These are phyloP conservation scores for Farysia itapuensis DNA, from an alignment of 1,284 basidiomycete genomes.

Conservation along the genomic window DNA sequence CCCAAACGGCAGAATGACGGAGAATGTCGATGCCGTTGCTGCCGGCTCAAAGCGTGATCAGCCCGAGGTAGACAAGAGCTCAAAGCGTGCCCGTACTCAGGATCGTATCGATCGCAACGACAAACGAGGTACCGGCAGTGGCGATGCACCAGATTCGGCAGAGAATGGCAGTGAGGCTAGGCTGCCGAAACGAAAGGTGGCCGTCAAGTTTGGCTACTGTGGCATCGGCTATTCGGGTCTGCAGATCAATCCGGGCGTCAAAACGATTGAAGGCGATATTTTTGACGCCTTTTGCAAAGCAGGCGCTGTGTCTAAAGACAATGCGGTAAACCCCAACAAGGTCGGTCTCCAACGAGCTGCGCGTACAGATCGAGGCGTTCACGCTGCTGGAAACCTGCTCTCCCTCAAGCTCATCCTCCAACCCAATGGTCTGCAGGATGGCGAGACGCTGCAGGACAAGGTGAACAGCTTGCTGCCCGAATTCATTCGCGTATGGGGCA, in stretches of 20 bases:
- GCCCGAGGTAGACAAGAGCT: no score
- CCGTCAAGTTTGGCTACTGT: constrained; percentile 65
- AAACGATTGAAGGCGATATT: constrained; percentile 87
- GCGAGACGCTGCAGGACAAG: constrained; percentile 66
- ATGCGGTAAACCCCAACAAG: constrained; percentile 86
- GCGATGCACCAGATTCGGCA: not conserved
- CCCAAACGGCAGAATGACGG: no score
- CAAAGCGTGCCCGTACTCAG: no score
- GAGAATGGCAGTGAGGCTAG: constrained; percentile 16
- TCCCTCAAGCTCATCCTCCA: constrained; percentile 58
- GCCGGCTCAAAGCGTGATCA: constrained; percentile 4
- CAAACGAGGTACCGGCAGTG: constrained; percentile 12
- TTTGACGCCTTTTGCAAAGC: constrained; percentile 85
- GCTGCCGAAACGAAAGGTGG: constrained; percentile 66
- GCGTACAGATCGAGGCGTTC: constrained; percentile 94
- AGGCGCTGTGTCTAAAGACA: constrained; percentile 88
- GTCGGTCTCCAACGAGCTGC: constrained; percentile 85
- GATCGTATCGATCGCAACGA: no score
- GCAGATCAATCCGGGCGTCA: constrained; percentile 74
- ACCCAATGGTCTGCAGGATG: constrained; percentile 59
- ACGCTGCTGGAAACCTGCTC: constrained; percentile 88
- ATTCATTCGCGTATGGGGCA: constrained; percentile 89
- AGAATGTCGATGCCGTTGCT: constrained; percentile 7
- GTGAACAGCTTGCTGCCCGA: constrained; percentile 85
- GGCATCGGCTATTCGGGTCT: constrained; percentile 80